Evolutionary conservation across 176 grass and related monocot species (phyloP).

Genomic region (Echinochloa phyllopogon): DNA sequence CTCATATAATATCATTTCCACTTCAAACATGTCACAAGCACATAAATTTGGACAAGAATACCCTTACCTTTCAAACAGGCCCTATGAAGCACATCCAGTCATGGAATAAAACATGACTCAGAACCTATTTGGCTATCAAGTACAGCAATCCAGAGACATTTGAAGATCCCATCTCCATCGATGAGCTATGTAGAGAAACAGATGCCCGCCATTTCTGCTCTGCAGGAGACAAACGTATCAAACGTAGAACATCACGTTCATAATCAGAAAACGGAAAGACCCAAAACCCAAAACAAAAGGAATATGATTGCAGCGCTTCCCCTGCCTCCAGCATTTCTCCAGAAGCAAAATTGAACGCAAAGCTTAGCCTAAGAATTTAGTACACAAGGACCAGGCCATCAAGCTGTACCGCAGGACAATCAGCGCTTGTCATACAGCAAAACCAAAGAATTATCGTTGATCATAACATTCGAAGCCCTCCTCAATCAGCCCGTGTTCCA

Average conservation of each 20-base stretch:
- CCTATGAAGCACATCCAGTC: no score
- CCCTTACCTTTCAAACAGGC: no score
- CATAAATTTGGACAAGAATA: no score
- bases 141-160: constrained; percentile 60
- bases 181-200: constrained; percentile 81
- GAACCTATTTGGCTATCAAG: no score
- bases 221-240: constrained; percentile 43
- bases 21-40: no score
- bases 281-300: background rate
- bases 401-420: background rate
- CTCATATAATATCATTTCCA: no score
- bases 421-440: background rate
- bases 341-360: background rate
- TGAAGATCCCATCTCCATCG: constrained; percentile 88
- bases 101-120: no score
- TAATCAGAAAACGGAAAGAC: background rate
- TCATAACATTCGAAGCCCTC: background rate
- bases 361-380: background rate
- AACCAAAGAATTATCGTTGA: constrained; percentile 16
- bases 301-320: background rate
- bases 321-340: background rate
- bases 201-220: constrained; percentile 74
- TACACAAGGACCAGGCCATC: background rate
- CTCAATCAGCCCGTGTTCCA: background rate
- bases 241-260: constrained; percentile 19